phyloP scores from a whole-genome alignment of 2,329 filamentous ascomycete species.

The Nigrograna mackinnonii region DNA sequence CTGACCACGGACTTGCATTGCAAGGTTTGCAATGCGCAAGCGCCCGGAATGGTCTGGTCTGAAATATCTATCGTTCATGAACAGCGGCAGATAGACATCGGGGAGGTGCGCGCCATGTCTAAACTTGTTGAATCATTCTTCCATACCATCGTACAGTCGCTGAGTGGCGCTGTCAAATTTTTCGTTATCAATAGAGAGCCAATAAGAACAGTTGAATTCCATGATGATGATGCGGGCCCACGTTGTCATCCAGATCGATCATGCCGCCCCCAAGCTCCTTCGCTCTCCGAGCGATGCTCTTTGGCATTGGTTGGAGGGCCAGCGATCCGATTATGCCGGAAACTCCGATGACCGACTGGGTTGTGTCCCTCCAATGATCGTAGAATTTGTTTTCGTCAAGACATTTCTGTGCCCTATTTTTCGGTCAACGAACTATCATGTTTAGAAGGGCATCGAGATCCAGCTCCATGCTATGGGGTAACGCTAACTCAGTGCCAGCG shows the following conservation, averaged over 20 bases:
- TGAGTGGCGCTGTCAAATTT: conserved; percentile 43
- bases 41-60: conserved; percentile 49
- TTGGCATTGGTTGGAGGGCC: conserved; percentile 33
- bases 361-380: conserved; percentile 25
- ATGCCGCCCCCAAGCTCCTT: conserved; percentile 31
- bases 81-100: conserved; percentile 47
- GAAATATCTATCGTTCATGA: conserved; percentile 51
- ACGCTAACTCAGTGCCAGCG: too few species aligned
- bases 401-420: too few species aligned
- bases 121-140: conserved; percentile 36
- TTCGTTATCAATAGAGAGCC: conserved; percentile 32
- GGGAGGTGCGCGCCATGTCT: conserved; percentile 40
- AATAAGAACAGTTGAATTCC: conserved; percentile 47
- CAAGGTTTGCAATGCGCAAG: conserved; percentile 35
- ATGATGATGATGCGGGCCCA: conserved; percentile 49
- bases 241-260: conserved; percentile 42
- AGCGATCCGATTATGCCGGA: conserved; percentile 26
- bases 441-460: too few species aligned
- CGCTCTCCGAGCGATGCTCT: conserved; percentile 20
- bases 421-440: too few species aligned
- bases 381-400: too few species aligned
- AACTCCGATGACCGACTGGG: conserved; percentile 16
- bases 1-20: conserved; percentile 34
- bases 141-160: conserved; percentile 40
- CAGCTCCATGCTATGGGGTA: too few species aligned